phyloP scores from a whole-genome alignment of 2,329 filamentous ascomycete genomes.

The Parasarocladium wereldwijsianum region DNA sequence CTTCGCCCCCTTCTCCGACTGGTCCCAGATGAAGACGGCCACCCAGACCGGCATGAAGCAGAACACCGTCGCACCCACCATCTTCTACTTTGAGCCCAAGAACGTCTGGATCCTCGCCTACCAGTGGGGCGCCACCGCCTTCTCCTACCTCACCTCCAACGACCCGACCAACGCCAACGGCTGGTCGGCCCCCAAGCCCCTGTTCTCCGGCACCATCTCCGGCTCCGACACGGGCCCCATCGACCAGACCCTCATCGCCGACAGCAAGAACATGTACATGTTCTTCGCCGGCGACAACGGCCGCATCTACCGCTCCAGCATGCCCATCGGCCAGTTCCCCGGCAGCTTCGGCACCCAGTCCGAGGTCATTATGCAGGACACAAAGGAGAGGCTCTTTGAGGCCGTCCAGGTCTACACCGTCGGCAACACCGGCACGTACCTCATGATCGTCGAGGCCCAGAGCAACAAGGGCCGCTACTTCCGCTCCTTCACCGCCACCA shows the following conservation, averaged over 20 bases:
- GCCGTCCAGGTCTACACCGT: constrained; percentile 52
- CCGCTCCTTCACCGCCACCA: constrained; percentile 48
- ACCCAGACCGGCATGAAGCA: constrained; percentile 34
- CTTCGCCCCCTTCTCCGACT: constrained; percentile 40
- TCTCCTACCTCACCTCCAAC: constrained; percentile 43
- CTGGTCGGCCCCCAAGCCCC: constrained; percentile 37
- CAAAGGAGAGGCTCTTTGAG: constrained; percentile 45
- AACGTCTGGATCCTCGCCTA: constrained; percentile 49
- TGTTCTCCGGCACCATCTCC: constrained; percentile 40
- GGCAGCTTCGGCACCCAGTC: constrained; percentile 38
- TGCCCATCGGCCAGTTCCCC: constrained; percentile 49
- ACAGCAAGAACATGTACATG: constrained; percentile 46
- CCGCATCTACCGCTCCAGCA: constrained; percentile 47
- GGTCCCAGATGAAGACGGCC: constrained; percentile 32
- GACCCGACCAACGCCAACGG: constrained; percentile 41
- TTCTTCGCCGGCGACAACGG: constrained; percentile 57
- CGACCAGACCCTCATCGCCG: constrained; percentile 50
- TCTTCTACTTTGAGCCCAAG: constrained; percentile 50
- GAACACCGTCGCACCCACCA: constrained; percentile 39
- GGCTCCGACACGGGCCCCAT: constrained; percentile 38
- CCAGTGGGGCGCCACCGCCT: constrained; percentile 46
- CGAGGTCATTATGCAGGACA: constrained; percentile 35
- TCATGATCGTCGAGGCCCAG: constrained; percentile 54
- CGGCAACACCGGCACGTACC: constrained; percentile 37
- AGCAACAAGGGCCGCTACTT: constrained; percentile 46